A percentile compares a stretch with the other conserved stretches of the same genome.
These are phyloP conservation scores for Centella asiatica DNA, from an alignment of 129 eudicot species.

Conservation along the genomic window DNA sequence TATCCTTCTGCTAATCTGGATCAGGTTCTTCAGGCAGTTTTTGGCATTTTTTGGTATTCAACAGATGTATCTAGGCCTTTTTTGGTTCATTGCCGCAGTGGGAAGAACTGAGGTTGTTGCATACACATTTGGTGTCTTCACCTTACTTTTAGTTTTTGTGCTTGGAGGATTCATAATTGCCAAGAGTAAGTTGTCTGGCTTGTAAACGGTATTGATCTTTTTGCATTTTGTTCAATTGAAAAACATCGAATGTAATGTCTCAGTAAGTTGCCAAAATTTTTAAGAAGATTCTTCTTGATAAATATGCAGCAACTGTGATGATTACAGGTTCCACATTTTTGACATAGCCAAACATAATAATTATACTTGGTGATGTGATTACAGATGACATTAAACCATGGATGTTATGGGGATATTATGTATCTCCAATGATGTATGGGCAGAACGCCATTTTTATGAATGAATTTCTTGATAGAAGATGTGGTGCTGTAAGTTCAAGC, in stretches of 20 bases:
- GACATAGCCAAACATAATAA: neutral
- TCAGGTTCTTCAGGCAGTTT: constrained; percentile 50
- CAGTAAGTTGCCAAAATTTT: neutral
- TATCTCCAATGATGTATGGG: constrained; percentile 84
- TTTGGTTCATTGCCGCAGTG: constrained; percentile 47
- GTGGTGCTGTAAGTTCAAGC: constrained; percentile 52
- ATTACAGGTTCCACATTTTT: no score
- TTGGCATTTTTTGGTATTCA: constrained; percentile 48
- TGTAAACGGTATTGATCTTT: neutral
- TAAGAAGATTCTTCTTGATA: no score
- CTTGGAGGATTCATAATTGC: constrained; percentile 64
- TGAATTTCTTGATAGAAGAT: constrained; percentile 68
- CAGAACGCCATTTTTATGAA: constrained; percentile 65
- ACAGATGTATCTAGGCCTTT: constrained; percentile 56
- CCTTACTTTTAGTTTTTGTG: constrained; percentile 41
- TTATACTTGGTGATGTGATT: neutral
- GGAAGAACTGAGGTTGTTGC: constrained; percentile 57
- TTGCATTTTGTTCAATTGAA: neutral
- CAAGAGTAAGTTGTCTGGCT: constrained; percentile 27
- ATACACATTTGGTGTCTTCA: constrained; percentile 34
- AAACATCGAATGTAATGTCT: no score
- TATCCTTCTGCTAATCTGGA: neutral
- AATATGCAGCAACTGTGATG: no score
- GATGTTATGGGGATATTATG: constrained; percentile 76
- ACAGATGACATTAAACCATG: constrained; percentile 66